Evolutionary conservation across 2,329 filamentous ascomycete species (phyloP).

Genomic region (Exophiala alcalophila): DNA sequence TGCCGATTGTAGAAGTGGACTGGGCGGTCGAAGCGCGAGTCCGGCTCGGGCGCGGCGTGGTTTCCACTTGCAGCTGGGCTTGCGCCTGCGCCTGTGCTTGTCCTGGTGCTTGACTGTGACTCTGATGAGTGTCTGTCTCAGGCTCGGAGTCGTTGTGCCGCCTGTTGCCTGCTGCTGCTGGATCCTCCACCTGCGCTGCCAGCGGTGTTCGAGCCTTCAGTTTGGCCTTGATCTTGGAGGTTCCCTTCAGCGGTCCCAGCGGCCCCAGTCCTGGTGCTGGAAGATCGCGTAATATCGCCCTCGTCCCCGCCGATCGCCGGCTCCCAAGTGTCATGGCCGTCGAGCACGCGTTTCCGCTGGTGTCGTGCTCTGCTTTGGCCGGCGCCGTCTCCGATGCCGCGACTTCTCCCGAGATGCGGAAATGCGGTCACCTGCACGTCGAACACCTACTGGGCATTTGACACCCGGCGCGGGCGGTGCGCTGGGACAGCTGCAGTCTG

Average conservation of each 20-base stretch:
- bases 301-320: constrained; percentile 14
- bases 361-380: too few relatives aligned
- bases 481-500: too few relatives aligned
- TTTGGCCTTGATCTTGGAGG: constrained; percentile 15
- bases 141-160: neutral
- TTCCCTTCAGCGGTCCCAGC: constrained; percentile 9
- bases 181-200: constrained; percentile 11
- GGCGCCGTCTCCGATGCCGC: too few relatives aligned
- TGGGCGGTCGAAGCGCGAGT: constrained; percentile 3
- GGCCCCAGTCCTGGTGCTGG: constrained; percentile 11
- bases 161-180: neutral
- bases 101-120: too few relatives aligned
- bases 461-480: too few relatives aligned
- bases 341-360: too few relatives aligned
- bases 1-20: constrained; percentile 4
- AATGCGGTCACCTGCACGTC: too few relatives aligned
- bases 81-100: neutral
- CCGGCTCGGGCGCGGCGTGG: constrained; percentile 2
- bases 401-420: too few relatives aligned
- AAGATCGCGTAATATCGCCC: constrained; percentile 18
- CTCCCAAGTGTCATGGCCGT: constrained; percentile 21
- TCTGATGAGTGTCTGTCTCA: too few relatives aligned
- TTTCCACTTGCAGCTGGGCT: neutral
- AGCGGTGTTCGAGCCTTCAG: constrained; percentile 8
- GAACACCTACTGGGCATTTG: too few relatives aligned